Conservation (phyloP, 2,329 filamentous ascomycete species). For the Berkeleyomyces rouxiae region DNA sequence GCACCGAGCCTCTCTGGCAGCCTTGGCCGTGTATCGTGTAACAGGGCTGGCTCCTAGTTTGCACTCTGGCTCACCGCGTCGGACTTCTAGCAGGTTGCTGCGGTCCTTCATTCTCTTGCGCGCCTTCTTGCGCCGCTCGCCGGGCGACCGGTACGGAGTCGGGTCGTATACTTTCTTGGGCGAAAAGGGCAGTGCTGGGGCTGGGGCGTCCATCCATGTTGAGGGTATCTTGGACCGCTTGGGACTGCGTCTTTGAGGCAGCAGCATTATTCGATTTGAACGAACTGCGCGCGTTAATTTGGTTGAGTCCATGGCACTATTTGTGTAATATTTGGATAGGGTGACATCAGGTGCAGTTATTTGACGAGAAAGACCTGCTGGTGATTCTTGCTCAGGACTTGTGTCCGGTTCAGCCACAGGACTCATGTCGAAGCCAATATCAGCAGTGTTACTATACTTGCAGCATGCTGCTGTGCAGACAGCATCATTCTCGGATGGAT, state of each 20-base stretch:
- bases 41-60: background rate
- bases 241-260: background rate
- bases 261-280: background rate
- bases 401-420: background rate
- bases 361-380: background rate
- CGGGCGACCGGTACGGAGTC: background rate
- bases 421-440: background rate
- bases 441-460: background rate
- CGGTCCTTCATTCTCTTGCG: conserved; percentile 3
- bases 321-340: background rate
- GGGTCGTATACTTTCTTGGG: conserved; percentile 8
- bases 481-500: background rate
- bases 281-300: background rate
- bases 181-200: background rate
- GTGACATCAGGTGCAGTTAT: background rate
- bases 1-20: background rate
- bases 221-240: background rate
- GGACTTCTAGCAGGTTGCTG: background rate
- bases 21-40: background rate
- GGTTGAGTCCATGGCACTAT: background rate
- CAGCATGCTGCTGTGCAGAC: background rate
- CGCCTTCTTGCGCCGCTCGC: conserved; percentile 3
- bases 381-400: background rate
- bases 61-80: background rate
- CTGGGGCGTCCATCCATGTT: background rate